Percentiles rank a stretch among this genome's conserved stretches.
Evolutionary conservation across 2,329 filamentous ascomycete species (phyloP).

Genomic region (Lachnellula cervina): DNA sequence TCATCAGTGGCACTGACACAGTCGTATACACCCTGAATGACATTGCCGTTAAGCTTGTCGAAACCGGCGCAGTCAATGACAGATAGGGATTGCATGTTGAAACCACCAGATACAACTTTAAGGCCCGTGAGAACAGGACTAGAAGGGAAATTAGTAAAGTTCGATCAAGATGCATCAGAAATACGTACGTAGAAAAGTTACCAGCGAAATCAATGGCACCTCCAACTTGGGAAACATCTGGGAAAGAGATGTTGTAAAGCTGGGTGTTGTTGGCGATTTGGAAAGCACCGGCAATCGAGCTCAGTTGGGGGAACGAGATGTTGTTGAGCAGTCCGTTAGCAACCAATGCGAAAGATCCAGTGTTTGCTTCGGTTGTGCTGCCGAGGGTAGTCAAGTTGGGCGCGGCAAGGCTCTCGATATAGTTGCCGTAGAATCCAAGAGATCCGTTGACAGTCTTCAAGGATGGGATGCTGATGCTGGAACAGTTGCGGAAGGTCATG

Average conservation of each 20-base stretch:
- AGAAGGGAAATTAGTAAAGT: conserved; percentile 29
- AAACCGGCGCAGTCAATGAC: conserved; percentile 27
- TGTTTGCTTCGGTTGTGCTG: conserved; percentile 16
- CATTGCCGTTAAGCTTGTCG: conserved; percentile 29
- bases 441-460: conserved; percentile 71
- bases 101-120: conserved; percentile 64
- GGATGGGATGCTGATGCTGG: conserved; percentile 66
- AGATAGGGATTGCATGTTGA: conserved; percentile 47
- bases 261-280: conserved; percentile 87
- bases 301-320: conserved; percentile 68
- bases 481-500: conserved; percentile 78
- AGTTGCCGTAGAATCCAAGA: conserved; percentile 77
- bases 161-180: not conserved
- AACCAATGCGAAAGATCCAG: conserved; percentile 57
- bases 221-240: conserved; percentile 60
- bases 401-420: conserved; percentile 54
- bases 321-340: conserved; percentile 62
- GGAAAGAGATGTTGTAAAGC: conserved; percentile 64
- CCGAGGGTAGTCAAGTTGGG: conserved; percentile 68
- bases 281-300: conserved; percentile 70
- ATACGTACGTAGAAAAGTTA: conserved; percentile 72
- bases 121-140: conserved; percentile 69
- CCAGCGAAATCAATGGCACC: conserved; percentile 84
- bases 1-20: conserved; percentile 34
- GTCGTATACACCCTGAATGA: conserved; percentile 43